phyloP scores from a whole-genome alignment of 306 rosid species.

The Styphnolobium japonicum region DNA sequence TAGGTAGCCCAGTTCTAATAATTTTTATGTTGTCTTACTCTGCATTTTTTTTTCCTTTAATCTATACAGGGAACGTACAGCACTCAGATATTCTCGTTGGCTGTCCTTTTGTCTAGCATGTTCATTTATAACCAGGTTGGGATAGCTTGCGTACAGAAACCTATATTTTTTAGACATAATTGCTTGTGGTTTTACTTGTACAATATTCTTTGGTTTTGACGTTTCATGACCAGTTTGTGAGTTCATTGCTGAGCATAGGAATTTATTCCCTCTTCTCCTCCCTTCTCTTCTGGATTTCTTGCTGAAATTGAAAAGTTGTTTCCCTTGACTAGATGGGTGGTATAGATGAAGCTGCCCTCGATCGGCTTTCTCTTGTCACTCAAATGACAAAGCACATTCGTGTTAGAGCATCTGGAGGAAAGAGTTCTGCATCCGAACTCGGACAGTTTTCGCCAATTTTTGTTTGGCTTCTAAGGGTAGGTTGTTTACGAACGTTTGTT shows the following conservation, averaged over 20 bases:
- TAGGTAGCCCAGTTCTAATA: neutral
- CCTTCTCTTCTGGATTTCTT: conserved; percentile 5
- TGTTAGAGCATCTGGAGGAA: conserved; percentile 82
- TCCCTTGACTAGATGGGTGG: conserved; percentile 72
- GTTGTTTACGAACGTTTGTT: neutral
- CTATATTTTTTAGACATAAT: neutral
- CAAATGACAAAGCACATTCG: conserved; percentile 95
- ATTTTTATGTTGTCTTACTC: neutral
- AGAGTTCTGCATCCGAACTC: conserved; percentile 67
- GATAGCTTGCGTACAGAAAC: conserved; percentile 11
- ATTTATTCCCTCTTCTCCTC: neutral
- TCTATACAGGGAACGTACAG: conserved; percentile 84
- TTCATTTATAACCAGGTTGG: conserved; percentile 93
- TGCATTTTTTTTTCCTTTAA: neutral
- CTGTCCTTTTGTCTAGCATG: conserved; percentile 94
- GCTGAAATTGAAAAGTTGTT: conserved; percentile 20
- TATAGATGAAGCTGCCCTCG: conserved; percentile 90
- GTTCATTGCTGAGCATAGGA: neutral
- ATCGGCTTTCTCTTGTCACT: conserved; percentile 93
- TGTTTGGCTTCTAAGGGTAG: conserved; percentile 95
- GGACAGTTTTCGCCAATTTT: conserved; percentile 94
- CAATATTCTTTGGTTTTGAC: neutral
- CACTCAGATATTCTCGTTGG: conserved; percentile 92
- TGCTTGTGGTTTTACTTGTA: neutral
- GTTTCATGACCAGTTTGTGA: conserved; percentile 10